These are phyloP conservation scores for Neonectria neomacrospora DNA, from an alignment of 2,329 filamentous ascomycete genomes.

Conservation along the genomic window DNA sequence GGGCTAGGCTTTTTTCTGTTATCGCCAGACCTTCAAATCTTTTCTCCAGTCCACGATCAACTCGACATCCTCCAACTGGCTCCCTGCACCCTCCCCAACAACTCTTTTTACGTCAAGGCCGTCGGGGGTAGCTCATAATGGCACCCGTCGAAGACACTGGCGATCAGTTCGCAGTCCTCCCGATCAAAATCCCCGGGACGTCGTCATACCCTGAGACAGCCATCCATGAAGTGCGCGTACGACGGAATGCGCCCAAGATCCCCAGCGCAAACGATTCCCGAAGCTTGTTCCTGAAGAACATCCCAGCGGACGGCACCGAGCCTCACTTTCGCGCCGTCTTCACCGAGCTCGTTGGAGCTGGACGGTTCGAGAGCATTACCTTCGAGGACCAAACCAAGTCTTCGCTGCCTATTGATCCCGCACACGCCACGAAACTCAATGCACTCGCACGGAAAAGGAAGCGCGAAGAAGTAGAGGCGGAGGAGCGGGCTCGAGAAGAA, in stretches of 20 bases:
- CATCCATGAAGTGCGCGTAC: constrained; percentile 88
- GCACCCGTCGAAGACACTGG: constrained; percentile 38
- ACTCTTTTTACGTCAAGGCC: neutral
- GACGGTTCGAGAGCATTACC: constrained; percentile 79
- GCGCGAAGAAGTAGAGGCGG: constrained; percentile 63
- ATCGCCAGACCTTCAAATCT: constrained; percentile 17
- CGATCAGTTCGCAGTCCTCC: constrained; percentile 75
- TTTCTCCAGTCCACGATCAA: constrained; percentile 1
- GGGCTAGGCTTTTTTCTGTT: constrained; percentile 37
- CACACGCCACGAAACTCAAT: constrained; percentile 57
- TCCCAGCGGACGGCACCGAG: constrained; percentile 86
- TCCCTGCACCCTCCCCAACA: neutral
- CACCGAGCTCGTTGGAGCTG: constrained; percentile 76
- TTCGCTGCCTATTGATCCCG: constrained; percentile 56
- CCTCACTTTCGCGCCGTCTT: constrained; percentile 82
- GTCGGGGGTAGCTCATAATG: constrained; percentile 38
- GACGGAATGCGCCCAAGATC: constrained; percentile 82
- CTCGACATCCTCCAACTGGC: constrained; percentile 1
- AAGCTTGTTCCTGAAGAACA: constrained; percentile 90
- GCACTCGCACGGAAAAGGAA: constrained; percentile 55
- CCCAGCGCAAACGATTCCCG: constrained; percentile 78
- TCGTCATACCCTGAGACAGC: constrained; percentile 70
- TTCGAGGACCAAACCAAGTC: constrained; percentile 74
- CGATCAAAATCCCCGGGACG: constrained; percentile 72
- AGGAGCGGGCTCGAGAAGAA: constrained; percentile 64